Conservation (phyloP, 2,329 filamentous ascomycete genomes). For the Dactylellina parvicollis region DNA sequence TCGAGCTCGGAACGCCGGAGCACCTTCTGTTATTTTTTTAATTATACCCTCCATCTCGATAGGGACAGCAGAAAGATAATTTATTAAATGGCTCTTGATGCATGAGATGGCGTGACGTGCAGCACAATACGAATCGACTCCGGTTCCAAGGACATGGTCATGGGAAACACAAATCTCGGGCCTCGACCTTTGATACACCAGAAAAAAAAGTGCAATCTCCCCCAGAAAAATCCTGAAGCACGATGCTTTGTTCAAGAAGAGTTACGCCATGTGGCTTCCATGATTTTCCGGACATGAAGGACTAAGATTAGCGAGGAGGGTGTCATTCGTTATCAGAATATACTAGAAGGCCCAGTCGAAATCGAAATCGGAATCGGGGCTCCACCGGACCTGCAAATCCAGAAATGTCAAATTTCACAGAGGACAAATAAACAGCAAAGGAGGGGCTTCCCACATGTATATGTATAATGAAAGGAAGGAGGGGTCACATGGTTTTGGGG, state of each 20-base stretch:
- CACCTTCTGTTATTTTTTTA: conserved; percentile 13
- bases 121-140: conserved; percentile 32
- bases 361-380: conserved; percentile 9
- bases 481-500: conserved; percentile 41
- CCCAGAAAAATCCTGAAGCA: conserved; percentile 11
- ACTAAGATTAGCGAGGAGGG: conserved; percentile 38
- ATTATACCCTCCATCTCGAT: neutral
- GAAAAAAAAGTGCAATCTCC: conserved; percentile 33
- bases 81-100: conserved; percentile 4
- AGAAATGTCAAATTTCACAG: conserved; percentile 13
- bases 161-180: conserved; percentile 18
- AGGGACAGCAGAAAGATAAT: neutral
- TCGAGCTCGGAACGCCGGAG: conserved; percentile 39
- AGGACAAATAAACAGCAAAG: neutral
- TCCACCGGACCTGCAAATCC: conserved; percentile 6
- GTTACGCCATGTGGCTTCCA: conserved; percentile 36
- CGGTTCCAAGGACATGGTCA: conserved; percentile 50
- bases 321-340: conserved; percentile 32
- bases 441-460: neutral
- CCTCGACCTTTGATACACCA: neutral
- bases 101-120: conserved; percentile 45
- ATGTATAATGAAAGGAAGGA: neutral
- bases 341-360: conserved; percentile 16
- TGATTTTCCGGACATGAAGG: conserved; percentile 17
- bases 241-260: conserved; percentile 3